Evolutionary conservation across 2,329 filamentous ascomycete species (phyloP).

Genomic region (Sporothrix curviconia): DNA sequence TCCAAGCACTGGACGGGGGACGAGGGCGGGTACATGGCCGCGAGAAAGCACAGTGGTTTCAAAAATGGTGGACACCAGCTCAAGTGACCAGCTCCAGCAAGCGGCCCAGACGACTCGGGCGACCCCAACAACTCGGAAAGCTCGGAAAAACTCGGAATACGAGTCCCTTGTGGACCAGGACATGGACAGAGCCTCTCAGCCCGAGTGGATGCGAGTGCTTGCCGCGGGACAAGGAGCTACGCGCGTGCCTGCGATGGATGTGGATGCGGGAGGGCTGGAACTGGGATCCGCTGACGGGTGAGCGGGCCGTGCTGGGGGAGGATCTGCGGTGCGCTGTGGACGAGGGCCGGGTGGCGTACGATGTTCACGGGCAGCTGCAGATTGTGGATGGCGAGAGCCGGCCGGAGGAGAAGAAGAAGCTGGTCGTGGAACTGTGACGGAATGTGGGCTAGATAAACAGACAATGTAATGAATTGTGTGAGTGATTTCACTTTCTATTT

Average conservation of each 20-base stretch:
- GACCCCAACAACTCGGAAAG: too few species aligned
- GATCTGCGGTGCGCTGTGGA: slow-evolving; percentile 52
- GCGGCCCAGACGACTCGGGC: too few species aligned
- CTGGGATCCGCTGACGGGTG: slow-evolving; percentile 70
- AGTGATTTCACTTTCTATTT: too few species aligned
- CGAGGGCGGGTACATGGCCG: background rate
- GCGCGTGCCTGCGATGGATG: slow-evolving; percentile 81
- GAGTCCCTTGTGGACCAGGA: background rate
- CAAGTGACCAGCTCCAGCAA: too few species aligned
- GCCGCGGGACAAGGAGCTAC: slow-evolving; percentile 80
- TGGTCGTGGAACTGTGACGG: background rate
- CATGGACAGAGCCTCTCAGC: slow-evolving; percentile 50
- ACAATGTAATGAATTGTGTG: background rate
- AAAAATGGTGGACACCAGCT: background rate
- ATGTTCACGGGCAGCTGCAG: slow-evolving; percentile 40
- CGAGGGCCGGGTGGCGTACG: slow-evolving; percentile 50
- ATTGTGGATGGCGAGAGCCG: background rate
- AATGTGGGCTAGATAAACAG: background rate
- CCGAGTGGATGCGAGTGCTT: slow-evolving; percentile 87
- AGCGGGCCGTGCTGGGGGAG: slow-evolving; percentile 45
- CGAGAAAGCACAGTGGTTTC: background rate
- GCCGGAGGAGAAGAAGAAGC: background rate
- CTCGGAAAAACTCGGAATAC: too few species aligned
- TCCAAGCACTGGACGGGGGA: slow-evolving; percentile 61
- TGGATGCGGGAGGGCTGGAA: slow-evolving; percentile 82